Conservation (phyloP, 495 filamentous ascomycete species). For the Talaromyces thailandensis region DNA sequence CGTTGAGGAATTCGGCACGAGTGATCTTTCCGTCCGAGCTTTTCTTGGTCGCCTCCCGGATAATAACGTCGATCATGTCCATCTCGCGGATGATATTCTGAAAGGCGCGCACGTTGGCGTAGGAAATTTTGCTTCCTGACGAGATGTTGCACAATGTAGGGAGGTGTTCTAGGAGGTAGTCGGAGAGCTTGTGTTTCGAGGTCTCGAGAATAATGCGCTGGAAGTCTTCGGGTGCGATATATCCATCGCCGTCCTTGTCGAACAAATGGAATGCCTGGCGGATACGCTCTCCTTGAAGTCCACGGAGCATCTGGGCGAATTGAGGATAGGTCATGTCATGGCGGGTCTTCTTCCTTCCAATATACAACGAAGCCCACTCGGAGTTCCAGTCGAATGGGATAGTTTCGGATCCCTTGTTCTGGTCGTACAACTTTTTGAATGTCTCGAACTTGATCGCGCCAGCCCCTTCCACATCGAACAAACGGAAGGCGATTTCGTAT, state of each 20-base stretch:
- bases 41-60: constrained; percentile 76
- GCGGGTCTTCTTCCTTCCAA: constrained; percentile 70
- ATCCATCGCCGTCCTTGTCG: constrained; percentile 93
- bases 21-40: constrained; percentile 88
- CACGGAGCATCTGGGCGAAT: constrained; percentile 96
- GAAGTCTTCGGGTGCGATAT: constrained; percentile 92
- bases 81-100: constrained; percentile 95
- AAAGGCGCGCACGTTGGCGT: constrained; percentile 94
- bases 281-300: constrained; percentile 89
- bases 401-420: constrained; percentile 68
- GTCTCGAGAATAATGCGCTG: constrained; percentile 92
- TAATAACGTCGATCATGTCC: constrained; percentile 90
- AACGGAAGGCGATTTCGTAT: constrained; percentile 95
- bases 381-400: constrained; percentile 96
- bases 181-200: constrained; percentile 91
- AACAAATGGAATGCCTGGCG: constrained; percentile 88
- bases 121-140: constrained; percentile 84
- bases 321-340: constrained; percentile 93
- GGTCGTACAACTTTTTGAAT: constrained; percentile 69
- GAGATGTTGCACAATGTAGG: constrained; percentile 94
- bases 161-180: constrained; percentile 89
- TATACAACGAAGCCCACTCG: constrained; percentile 94
- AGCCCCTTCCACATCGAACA: constrained; percentile 78
- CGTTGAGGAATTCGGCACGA: constrained; percentile 86
- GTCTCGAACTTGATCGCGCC: constrained; percentile 81